Conservation (phyloP, 805 yeast species). For the Yamadazyma nakazawae region DNA sequence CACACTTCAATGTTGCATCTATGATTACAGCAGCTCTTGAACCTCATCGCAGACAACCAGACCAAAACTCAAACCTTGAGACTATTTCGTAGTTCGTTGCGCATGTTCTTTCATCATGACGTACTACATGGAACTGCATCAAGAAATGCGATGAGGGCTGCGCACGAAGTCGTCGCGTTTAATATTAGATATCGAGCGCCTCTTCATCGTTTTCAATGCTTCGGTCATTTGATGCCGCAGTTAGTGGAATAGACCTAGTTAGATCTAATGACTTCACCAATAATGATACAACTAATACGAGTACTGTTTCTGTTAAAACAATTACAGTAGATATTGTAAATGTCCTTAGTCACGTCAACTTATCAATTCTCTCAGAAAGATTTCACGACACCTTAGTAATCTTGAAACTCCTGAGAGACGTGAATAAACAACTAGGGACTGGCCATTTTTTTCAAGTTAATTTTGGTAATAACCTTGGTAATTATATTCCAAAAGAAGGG, state of each 20-base stretch:
- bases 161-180: neutral
- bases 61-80: too few species aligned
- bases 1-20: too few species aligned
- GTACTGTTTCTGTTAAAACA: neutral
- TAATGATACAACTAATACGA: neutral
- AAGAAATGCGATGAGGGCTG: neutral
- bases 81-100: neutral
- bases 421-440: neutral
- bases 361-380: conserved; percentile 9
- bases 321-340: conserved; percentile 5
- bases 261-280: neutral
- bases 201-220: neutral
- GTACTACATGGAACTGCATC: too few species aligned
- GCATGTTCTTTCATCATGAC: neutral
- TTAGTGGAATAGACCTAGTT: neutral
- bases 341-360: conserved; percentile 4
- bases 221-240: conserved; percentile 8
- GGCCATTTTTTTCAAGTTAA: conserved; percentile 2
- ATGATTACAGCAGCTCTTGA: too few species aligned
- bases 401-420: conserved; percentile 8
- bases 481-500: conserved; percentile 14
- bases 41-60: too few species aligned
- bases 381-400: conserved; percentile 8
- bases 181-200: neutral
- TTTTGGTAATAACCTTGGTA: conserved; percentile 10